These are phyloP conservation scores for Aspergillus ostianus DNA, from an alignment of 495 filamentous ascomycete genomes.

Conservation along the genomic window DNA sequence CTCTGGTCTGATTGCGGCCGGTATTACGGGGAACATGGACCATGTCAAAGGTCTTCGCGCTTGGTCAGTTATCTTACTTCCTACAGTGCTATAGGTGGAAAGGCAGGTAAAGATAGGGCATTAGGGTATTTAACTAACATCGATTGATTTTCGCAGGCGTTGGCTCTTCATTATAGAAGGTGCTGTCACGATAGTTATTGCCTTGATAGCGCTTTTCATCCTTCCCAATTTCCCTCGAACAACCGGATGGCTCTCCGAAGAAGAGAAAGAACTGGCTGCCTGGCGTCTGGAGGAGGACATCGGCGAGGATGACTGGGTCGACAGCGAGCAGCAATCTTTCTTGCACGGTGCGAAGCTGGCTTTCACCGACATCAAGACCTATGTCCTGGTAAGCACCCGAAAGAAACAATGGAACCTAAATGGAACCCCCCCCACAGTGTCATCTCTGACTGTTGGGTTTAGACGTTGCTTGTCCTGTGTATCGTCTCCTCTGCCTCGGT, in stretches of 20 bases:
- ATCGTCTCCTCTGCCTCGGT: constrained; percentile 71
- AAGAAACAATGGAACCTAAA: too few species aligned
- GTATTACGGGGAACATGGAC: constrained; percentile 46
- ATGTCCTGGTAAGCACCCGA: constrained; percentile 39
- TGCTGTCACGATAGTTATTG: constrained; percentile 52
- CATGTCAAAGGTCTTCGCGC: constrained; percentile 44
- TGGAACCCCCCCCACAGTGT: not conserved
- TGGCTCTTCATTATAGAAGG: constrained; percentile 69
- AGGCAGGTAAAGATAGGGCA: not conserved
- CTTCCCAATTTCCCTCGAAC: too few species aligned
- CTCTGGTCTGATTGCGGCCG: constrained; percentile 59
- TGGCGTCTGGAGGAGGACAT: too few species aligned
- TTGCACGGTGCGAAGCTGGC: constrained; percentile 69
- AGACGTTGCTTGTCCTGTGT: constrained; percentile 67
- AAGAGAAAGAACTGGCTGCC: too few species aligned
- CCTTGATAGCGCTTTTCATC: constrained; percentile 12
- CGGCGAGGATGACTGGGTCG: too few species aligned
- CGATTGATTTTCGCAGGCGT: constrained; percentile 19
- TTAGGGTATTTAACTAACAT: not conserved
- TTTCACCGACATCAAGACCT: constrained; percentile 69
- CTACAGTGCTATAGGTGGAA: constrained; percentile 6
- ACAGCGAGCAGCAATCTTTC: constrained; percentile 61
- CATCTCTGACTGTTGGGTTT: constrained; percentile 1
- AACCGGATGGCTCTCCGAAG: too few species aligned
- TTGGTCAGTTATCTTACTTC: constrained; percentile 32